A percentile compares a stretch with the other conserved stretches of the same genome.
phyloP scores from a whole-genome alignment of 1,284 basidiomycete genomes.

The Trichosporon ovoides region DNA sequence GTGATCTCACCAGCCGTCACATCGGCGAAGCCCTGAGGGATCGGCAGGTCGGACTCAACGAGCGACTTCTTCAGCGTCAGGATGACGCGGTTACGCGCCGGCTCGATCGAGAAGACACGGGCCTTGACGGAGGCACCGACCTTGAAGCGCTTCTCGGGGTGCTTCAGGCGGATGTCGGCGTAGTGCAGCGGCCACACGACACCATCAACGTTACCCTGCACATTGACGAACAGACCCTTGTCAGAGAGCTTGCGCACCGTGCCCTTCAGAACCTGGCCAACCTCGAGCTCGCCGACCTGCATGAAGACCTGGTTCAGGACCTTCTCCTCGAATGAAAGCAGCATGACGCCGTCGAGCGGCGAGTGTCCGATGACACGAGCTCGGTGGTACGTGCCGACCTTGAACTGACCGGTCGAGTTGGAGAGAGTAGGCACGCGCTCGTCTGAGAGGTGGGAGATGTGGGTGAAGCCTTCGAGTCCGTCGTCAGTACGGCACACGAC shows the following conservation, averaged over 20 bases:
- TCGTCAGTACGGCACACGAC: conserved; percentile 63
- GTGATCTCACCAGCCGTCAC: conserved; percentile 65
- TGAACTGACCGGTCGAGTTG: conserved; percentile 68
- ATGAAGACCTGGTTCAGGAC: conserved; percentile 83
- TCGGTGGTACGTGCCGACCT: conserved; percentile 68
- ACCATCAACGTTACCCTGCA: conserved; percentile 81
- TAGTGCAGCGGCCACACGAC: conserved; percentile 94
- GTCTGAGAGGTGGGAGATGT: conserved; percentile 94
- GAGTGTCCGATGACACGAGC: conserved; percentile 88
- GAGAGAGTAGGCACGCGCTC: conserved; percentile 77
- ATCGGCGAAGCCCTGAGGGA: conserved; percentile 64
- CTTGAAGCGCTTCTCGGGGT: conserved; percentile 89
- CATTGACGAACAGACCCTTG: conserved; percentile 72
- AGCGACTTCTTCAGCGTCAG: conserved; percentile 91
- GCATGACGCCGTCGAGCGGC: conserved; percentile 78
- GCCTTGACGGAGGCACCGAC: conserved; percentile 78
- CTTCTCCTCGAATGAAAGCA: conserved; percentile 76
- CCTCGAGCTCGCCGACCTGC: conserved; percentile 73
- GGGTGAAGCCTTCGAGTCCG: conserved; percentile 71
- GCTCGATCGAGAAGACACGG: conserved; percentile 73
- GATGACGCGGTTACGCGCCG: conserved; percentile 71
- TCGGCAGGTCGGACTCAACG: conserved; percentile 69
- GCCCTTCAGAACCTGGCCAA: conserved; percentile 78
- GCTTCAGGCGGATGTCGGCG: conserved; percentile 80
- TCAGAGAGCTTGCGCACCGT: conserved; percentile 77